Evolutionary conservation across 805 yeast species (phyloP).

Genomic region (Candida nitratophila): DNA sequence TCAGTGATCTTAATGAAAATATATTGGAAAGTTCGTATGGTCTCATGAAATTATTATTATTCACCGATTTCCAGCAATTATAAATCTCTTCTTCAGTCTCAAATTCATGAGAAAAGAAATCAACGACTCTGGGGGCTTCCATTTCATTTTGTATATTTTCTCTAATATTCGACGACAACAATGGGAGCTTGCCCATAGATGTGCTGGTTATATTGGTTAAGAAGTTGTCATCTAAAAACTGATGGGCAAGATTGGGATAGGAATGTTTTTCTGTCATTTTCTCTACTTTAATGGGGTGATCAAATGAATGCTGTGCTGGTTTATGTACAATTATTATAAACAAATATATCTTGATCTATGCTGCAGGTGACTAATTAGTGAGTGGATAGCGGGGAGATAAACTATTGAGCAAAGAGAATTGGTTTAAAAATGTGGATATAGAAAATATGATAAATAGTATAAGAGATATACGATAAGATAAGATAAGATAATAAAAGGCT

Average conservation of each 20-base stretch:
- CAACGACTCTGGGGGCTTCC: slow-evolving; percentile 26
- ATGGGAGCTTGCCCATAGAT: slow-evolving; percentile 16
- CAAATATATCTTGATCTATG: too few relatives aligned
- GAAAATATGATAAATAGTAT: too few relatives aligned
- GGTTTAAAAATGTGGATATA: too few relatives aligned
- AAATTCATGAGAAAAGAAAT: slow-evolving; percentile 32
- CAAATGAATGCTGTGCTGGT: too few relatives aligned
- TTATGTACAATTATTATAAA: too few relatives aligned
- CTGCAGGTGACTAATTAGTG: too few relatives aligned
- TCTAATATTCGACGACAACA: slow-evolving; percentile 13
- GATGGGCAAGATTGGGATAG: slow-evolving; percentile 18
- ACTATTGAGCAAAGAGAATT: too few relatives aligned
- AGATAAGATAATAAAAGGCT: too few relatives aligned
- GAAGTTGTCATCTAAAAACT: slow-evolving; percentile 24
- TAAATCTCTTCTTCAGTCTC: slow-evolving; percentile 26
- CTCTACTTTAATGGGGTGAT: too few relatives aligned
- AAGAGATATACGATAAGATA: too few relatives aligned
- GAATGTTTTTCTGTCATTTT: slow-evolving; percentile 3
- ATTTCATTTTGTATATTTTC: slow-evolving; percentile 3
- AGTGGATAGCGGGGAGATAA: too few relatives aligned
- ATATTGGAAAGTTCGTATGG: slow-evolving; percentile 25
- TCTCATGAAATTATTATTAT: slow-evolving; percentile 27
- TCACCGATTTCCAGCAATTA: slow-evolving; percentile 35
- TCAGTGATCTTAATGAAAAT: slow-evolving; percentile 15
- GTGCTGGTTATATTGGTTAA: slow-evolving; percentile 10